These are phyloP conservation scores for Anisogramma anomala DNA, from an alignment of 2,329 filamentous ascomycete genomes.

Conservation along the genomic window DNA sequence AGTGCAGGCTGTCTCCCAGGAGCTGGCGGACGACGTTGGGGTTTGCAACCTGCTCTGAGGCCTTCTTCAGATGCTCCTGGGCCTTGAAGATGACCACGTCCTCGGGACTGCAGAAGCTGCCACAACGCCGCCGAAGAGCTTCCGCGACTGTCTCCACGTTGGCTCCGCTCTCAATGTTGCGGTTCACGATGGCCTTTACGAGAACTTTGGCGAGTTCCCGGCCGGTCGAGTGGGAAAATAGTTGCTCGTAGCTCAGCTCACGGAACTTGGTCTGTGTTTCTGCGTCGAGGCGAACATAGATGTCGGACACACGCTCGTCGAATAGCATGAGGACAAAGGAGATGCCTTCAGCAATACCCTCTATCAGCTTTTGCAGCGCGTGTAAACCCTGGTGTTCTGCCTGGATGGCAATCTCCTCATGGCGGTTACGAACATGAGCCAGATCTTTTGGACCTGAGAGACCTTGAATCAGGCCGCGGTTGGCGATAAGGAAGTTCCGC, in stretches of 20 bases:
- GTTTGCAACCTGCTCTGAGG: constrained; percentile 64
- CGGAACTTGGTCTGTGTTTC: constrained; percentile 56
- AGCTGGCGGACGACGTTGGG: constrained; percentile 66
- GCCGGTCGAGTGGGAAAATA: constrained; percentile 70
- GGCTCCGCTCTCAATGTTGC: constrained; percentile 91
- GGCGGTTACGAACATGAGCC: constrained; percentile 63
- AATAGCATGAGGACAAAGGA: constrained; percentile 93
- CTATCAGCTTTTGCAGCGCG: constrained; percentile 72
- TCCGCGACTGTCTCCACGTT: constrained; percentile 97
- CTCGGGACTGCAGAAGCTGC: constrained; percentile 93
- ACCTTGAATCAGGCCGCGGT: constrained; percentile 85
- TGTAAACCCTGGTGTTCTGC: constrained; percentile 89
- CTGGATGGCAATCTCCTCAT: constrained; percentile 85
- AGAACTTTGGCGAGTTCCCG: constrained; percentile 86
- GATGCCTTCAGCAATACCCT: constrained; percentile 88
- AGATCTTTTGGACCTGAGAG: constrained; percentile 82
- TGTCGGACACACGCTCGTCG: constrained; percentile 84
- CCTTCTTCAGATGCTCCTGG: constrained; percentile 84
- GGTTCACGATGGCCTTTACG: constrained; percentile 95
- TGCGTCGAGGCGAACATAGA: constrained; percentile 65
- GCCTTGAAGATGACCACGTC: constrained; percentile 98
- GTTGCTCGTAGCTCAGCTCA: constrained; percentile 72
- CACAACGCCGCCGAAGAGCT: constrained; percentile 80
- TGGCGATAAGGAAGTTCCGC: constrained; percentile 72
- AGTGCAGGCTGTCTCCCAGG: constrained; percentile 74